Base-by-base conservation (phyloP, 2,329 filamentous ascomycete genomes). In the Alternaria solani region DNA sequence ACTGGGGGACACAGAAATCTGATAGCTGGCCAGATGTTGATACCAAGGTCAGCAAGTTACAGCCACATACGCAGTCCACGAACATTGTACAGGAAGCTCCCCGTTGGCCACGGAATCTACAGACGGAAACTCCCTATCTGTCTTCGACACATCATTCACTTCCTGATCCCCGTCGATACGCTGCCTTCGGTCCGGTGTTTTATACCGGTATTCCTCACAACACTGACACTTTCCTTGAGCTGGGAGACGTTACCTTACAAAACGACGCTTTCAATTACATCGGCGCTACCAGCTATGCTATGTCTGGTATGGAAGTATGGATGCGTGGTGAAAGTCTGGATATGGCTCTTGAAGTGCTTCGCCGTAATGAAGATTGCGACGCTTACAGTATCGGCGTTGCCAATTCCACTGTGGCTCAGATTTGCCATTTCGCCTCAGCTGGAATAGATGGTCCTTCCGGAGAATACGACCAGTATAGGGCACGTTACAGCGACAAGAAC, bases 261-360 rank as follows among this genome's bases (percentile, higher is more conserved):
- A 72, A 72, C 38, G 52, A 62, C 4, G 56, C 62, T 7, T 67
- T 62, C 36, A 14, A 12, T 2, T 41, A 39, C 30, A 69, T 71
- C 12, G 30, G 25, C 2, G n/a, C 34, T 32, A 58, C 48, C 3
- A 25, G 23, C 23, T 23, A 16, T 7, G 4, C n/a, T 12, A 7
- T 11, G 5, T 4, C 4, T 1, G 32, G 30, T 14, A 1, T 25
- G 0, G 28, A 57, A 1, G 52, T 38, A 0, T 75, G 65, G 67
- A 71, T 69, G 64, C 55, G 53, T 5, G 71, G 69, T 44, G 55
- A 57, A 3, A 57, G 63, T 18, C 53, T 76, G 2, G 61, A 71
- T 42, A 68, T 66, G 46, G 62, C 67, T 3, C 60, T 75, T 9
- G 65, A 67, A 39, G 48, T 67, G 4, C 55, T 73, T 4, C 56